Conservation (phyloP, 148 eudicot species). For the Rhododendron ferrugineum region DNA sequence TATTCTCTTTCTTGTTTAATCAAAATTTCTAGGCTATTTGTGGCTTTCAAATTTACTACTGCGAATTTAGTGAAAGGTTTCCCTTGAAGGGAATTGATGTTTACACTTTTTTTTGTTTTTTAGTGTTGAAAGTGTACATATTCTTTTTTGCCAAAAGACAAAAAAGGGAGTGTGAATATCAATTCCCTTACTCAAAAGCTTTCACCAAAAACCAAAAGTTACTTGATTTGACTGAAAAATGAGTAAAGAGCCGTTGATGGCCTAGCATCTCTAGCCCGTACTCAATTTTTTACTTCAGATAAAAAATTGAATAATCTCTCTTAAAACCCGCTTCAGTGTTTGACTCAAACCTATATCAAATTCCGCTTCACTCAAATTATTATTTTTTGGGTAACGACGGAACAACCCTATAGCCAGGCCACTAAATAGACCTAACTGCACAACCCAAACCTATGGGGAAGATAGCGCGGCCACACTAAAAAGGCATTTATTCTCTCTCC, state of each 20-base stretch:
- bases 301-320: neutral
- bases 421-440: no score
- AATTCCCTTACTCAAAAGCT: neutral
- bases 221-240: neutral
- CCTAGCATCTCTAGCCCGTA: neutral
- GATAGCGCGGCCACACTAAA: no score
- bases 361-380: no score
- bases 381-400: no score
- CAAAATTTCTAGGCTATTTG: neutral
- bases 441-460: no score
- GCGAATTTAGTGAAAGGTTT: neutral
- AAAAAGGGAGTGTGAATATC: no score
- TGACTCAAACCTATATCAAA: neutral
- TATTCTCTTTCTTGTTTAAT: neutral
- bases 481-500: neutral
- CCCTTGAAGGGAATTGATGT: no score
- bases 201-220: neutral
- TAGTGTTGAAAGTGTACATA: no score
- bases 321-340: neutral
- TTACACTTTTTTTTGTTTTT: no score
- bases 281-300: neutral
- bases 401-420: no score
- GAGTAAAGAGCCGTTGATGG: neutral
- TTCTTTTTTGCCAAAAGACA: no score
- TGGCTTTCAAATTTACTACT: neutral